Conservation (phyloP, 1,284 basidiomycete species). For the Phellopilus nigrolimitatus region DNA sequence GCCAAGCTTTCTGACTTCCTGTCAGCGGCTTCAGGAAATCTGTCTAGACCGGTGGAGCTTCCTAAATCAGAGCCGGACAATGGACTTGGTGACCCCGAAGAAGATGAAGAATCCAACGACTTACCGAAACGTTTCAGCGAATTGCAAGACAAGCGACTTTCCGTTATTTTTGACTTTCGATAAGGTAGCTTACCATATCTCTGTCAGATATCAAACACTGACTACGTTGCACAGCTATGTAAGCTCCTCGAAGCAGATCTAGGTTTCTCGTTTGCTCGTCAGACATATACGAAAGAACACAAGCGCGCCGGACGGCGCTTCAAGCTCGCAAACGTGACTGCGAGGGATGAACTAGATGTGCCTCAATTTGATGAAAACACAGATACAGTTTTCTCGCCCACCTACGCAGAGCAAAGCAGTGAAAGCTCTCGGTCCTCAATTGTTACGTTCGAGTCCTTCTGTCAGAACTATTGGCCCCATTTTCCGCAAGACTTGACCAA, state of each 20-base stretch:
- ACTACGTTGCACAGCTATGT: slow-evolving; percentile 17
- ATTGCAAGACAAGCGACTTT: slow-evolving; percentile 56
- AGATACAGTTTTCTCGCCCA: not conserved
- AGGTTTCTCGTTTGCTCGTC: slow-evolving; percentile 19
- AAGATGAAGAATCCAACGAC: slow-evolving; percentile 39
- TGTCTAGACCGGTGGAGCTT: slow-evolving; percentile 21
- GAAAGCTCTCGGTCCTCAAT: slow-evolving; percentile 26
- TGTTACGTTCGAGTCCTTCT: slow-evolving; percentile 50
- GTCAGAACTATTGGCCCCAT: slow-evolving; percentile 56
- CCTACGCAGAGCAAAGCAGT: slow-evolving; percentile 25
- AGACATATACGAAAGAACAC: slow-evolving; percentile 19
- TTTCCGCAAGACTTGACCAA: slow-evolving; percentile 53
- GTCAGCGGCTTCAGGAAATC: slow-evolving; percentile 30
- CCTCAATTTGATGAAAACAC: not conserved
- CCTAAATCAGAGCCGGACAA: slow-evolving; percentile 27
- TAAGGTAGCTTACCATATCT: slow-evolving; percentile 36
- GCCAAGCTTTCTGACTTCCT: slow-evolving; percentile 46
- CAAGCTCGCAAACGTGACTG: slow-evolving; percentile 2
- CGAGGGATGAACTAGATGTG: not conserved
- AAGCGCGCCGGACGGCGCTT: slow-evolving; percentile 19
- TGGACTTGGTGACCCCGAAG: slow-evolving; percentile 44
- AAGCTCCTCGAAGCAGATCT: slow-evolving; percentile 24
- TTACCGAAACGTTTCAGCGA: slow-evolving; percentile 56
- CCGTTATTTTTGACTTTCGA: slow-evolving; percentile 69
- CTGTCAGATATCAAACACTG: not conserved